Evolutionary conservation across 441 rosid species (phyloP).

Genomic region (Populus hybrid): DNA sequence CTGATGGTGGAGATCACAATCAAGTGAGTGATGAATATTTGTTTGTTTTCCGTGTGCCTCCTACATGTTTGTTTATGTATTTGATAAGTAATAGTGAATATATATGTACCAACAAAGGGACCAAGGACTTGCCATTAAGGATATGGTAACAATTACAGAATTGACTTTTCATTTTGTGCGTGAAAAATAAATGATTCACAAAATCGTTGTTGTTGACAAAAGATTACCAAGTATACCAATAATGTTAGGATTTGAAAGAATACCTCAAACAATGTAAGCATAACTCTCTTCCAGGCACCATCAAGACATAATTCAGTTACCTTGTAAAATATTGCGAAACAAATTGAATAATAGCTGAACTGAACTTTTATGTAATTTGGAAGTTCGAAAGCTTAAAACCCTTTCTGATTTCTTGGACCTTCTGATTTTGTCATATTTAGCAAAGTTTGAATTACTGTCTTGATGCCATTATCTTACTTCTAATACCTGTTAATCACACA

Average conservation of each 20-base stretch:
- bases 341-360: neutral
- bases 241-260: neutral
- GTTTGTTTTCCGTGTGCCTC: neutral
- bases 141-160: neutral
- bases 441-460: neutral
- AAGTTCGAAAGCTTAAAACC: neutral
- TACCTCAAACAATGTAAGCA: neutral
- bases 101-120: neutral
- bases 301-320: neutral
- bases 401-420: neutral
- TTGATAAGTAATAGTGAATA: neutral
- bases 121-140: neutral
- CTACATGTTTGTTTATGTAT: neutral
- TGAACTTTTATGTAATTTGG: neutral
- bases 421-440: neutral
- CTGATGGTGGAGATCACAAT: conserved; percentile 23
- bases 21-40: conserved; percentile 31
- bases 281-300: neutral
- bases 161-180: neutral
- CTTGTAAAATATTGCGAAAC: neutral
- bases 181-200: neutral
- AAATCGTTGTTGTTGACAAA: neutral
- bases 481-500: conserved; percentile 22
- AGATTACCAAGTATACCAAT: neutral
- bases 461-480: neutral